phyloP scores from a whole-genome alignment of 176 grass and related monocot species.

The Musa acuminata region DNA sequence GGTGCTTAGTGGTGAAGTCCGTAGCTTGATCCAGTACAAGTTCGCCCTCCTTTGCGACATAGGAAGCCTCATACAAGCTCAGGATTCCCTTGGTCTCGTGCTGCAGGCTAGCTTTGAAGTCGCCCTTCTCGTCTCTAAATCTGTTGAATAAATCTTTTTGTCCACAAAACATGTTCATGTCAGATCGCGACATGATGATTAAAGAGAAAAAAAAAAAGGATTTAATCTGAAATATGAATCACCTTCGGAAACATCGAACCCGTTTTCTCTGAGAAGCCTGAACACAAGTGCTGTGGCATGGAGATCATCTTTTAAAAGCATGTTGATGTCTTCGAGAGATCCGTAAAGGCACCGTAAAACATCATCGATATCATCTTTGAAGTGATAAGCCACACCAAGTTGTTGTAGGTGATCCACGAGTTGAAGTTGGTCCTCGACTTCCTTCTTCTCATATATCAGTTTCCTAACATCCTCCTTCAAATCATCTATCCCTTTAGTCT shows the following conservation, averaged over 20 bases:
- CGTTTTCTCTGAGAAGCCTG: conserved; percentile 21
- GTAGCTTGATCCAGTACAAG: neutral
- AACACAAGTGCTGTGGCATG: conserved; percentile 19
- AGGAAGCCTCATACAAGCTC: neutral
- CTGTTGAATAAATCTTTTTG: neutral
- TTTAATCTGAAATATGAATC: neutral
- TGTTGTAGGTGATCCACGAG: conserved; percentile 3
- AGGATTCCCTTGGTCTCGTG: neutral
- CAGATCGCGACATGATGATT: too few species aligned
- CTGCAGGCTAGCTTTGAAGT: neutral
- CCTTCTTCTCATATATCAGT: neutral
- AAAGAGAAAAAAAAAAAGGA: neutral
- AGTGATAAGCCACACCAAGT: conserved; percentile 2
- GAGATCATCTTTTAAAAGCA: neutral
- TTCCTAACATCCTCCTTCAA: neutral
- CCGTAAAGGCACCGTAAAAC: neutral
- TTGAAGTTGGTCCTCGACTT: neutral
- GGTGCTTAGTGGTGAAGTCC: neutral
- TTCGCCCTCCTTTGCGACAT: neutral
- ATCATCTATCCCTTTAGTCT: neutral
- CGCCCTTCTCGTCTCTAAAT: neutral
- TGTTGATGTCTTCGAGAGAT: neutral
- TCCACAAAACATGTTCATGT: too few species aligned
- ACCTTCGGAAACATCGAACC: conserved; percentile 25
- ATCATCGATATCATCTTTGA: neutral